A percentile compares a stretch with the other conserved stretches of the same genome.
These are phyloP conservation scores for Tetrahymena borealis DNA, from an alignment of 73 alveolate genomes.

Conservation along the genomic window DNA sequence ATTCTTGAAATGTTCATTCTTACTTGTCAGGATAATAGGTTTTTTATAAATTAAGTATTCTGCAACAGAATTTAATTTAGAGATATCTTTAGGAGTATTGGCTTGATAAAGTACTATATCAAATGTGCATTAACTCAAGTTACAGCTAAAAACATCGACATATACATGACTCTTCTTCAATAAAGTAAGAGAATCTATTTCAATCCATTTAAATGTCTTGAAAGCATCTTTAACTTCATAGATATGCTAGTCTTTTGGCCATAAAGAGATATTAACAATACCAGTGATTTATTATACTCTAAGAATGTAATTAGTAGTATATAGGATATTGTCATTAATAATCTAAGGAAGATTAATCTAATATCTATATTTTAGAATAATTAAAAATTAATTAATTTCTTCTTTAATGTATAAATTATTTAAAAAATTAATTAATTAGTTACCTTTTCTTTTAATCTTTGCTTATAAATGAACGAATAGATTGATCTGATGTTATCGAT, in stretches of 20 bases:
- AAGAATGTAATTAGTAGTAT: not conserved
- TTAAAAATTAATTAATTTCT: no score
- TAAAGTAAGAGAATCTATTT: not conserved
- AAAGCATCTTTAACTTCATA: not conserved
- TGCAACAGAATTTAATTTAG: not conserved
- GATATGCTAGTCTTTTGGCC: not conserved
- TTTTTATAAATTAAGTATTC: not conserved
- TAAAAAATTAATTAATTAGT: not conserved
- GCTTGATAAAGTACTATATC: not conserved
- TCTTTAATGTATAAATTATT: no score
- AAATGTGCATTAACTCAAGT: not conserved
- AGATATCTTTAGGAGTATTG: not conserved
- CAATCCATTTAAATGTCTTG: not conserved
- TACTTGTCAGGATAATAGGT: not conserved
- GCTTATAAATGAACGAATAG: not conserved
- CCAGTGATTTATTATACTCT: not conserved
- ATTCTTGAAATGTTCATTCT: not conserved
- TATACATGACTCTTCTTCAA: not conserved
- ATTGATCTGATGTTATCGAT: not conserved
- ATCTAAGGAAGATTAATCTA: not conserved
- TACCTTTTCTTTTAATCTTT: not conserved
- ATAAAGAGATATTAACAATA: not conserved
- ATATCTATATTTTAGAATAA: not conserved
- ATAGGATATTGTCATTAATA: not conserved
- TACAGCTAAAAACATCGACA: not conserved